Percentiles rank a stretch among this genome's conserved stretches.
Evolutionary conservation across 805 yeast species (phyloP).

Genomic region (Lipomyces chichibuensis): DNA sequence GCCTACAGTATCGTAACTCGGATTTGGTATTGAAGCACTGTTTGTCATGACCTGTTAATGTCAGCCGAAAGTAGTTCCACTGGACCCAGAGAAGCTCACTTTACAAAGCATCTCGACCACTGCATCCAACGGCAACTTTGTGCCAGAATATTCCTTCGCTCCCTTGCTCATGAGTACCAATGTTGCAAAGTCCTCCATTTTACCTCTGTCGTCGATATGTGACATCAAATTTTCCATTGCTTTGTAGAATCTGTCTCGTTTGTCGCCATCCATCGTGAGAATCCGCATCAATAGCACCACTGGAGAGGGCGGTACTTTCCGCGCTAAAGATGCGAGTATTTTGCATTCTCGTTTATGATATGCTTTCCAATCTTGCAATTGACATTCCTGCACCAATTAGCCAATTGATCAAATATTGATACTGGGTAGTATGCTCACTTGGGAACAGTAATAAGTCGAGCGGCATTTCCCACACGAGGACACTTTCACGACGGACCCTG

Average conservation of each 20-base stretch:
- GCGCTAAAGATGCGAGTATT: neutral
- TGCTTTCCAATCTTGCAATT: slow-evolving; percentile 13
- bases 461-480: slow-evolving; percentile 15
- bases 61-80: neutral
- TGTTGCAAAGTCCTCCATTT: slow-evolving; percentile 6
- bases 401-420: neutral
- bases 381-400: slow-evolving; percentile 12
- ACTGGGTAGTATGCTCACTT: neutral
- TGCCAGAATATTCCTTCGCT: slow-evolving; percentile 18
- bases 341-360: slow-evolving; percentile 21
- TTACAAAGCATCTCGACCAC: slow-evolving; percentile 10
- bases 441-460: slow-evolving; percentile 21
- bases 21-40: slow-evolving; percentile 10
- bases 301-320: slow-evolving; percentile 11
- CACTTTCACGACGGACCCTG: slow-evolving; percentile 10
- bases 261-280: slow-evolving; percentile 1
- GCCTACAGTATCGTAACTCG: slow-evolving; percentile 21
- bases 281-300: slow-evolving; percentile 16
- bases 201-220: slow-evolving; percentile 7
- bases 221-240: neutral
- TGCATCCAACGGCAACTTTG: neutral
- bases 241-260: neutral
- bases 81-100: neutral
- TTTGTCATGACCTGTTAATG: slow-evolving; percentile 10
- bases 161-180: slow-evolving; percentile 19